Conservation (phyloP, 176 grass and related monocot species). For the Zoysia pacifica region DNA sequence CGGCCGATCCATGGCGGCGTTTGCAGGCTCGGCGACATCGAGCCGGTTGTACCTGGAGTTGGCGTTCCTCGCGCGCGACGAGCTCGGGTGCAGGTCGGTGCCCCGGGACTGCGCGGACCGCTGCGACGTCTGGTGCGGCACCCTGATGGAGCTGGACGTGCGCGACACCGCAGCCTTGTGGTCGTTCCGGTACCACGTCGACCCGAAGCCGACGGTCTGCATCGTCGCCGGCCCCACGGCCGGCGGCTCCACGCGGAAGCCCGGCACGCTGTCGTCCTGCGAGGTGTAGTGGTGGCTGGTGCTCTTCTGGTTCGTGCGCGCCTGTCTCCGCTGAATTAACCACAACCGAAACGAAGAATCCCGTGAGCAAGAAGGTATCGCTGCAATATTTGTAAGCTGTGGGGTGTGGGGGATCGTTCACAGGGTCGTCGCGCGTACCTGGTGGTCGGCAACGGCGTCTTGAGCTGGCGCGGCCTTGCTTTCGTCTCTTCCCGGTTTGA, state of each 20-base stretch:
- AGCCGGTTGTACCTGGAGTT: conserved; percentile 54
- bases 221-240: conserved; percentile 24
- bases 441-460: conserved; percentile 39
- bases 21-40: conserved; percentile 57
- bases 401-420: no score
- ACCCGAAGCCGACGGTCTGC: conserved; percentile 63
- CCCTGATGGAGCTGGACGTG: conserved; percentile 62
- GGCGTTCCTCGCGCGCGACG: conserved; percentile 46
- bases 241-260: conserved; percentile 63
- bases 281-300: conserved; percentile 57
- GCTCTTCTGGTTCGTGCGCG: conserved; percentile 49
- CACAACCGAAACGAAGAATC: background rate
- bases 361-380: background rate
- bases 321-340: conserved; percentile 42
- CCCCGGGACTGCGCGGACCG: conserved; percentile 45
- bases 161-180: conserved; percentile 30
- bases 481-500: conserved; percentile 55
- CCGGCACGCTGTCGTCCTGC: conserved; percentile 60
- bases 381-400: background rate
- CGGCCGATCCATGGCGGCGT: conserved; percentile 45
- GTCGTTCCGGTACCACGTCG: conserved; percentile 62
- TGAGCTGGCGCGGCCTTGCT: conserved; percentile 46
- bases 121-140: conserved; percentile 40
- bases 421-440: conserved; percentile 41
- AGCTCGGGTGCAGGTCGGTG: conserved; percentile 67